A percentile compares a stretch with the other conserved stretches of the same genome.
Conservation (phyloP, 768 basidiomycete genomes). For the Cystofilobasidium capitatum region DNA sequence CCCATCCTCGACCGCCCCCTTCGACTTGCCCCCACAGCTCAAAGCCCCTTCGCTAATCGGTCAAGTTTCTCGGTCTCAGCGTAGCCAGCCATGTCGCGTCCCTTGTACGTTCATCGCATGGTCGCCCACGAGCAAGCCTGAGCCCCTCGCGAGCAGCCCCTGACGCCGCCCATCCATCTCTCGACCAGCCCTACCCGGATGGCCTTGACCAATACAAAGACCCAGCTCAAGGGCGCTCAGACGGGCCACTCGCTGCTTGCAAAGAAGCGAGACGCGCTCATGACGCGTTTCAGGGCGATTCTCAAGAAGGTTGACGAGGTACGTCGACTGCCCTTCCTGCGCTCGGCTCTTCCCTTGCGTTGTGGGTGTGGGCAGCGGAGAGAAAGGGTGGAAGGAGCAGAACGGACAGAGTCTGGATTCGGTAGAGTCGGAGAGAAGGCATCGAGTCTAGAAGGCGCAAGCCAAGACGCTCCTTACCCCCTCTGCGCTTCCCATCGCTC, state of each 20-base stretch:
- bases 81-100: neutral
- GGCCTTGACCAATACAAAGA: conserved; percentile 79
- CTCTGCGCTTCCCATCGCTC: neutral
- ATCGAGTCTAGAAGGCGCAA: neutral
- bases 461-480: neutral
- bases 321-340: conserved; percentile 30
- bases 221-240: conserved; percentile 51
- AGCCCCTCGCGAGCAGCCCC: neutral
- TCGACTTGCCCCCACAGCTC: no score
- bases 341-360: no score
- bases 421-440: neutral
- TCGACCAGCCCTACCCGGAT: conserved; percentile 73
- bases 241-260: conserved; percentile 90
- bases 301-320: conserved; percentile 97
- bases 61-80: neutral
- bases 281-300: conserved; percentile 86
- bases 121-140: neutral
- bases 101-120: neutral
- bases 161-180: neutral
- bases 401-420: neutral
- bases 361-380: neutral
- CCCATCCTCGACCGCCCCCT: no score
- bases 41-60: no score
- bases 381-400: neutral
- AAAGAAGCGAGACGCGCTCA: conserved; percentile 96